A percentile compares a stretch with the other conserved stretches of the same genome.
These are phyloP conservation scores for Aspergillus versicolor DNA, from an alignment of 2,329 filamentous ascomycete species.

Conservation along the genomic window DNA sequence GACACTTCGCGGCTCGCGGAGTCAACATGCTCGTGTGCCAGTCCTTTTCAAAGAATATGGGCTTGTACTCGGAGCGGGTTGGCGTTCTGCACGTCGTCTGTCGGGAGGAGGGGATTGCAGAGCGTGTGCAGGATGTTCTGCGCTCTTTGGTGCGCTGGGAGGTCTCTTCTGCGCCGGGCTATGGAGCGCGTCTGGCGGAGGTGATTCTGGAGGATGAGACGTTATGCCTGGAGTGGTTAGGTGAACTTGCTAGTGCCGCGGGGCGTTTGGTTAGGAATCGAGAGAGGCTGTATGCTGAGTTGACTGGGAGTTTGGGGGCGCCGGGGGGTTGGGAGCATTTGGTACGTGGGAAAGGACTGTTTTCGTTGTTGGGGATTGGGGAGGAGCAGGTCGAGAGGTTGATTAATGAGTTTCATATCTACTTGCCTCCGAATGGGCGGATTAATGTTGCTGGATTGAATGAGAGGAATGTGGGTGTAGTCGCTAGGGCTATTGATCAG, in stretches of 20 bases:
- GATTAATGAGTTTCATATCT: conserved; percentile 34
- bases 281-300: conserved; percentile 30
- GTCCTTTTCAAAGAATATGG: conserved; percentile 59
- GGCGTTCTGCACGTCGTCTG: conserved; percentile 72
- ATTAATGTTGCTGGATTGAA: conserved; percentile 34
- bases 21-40: conserved; percentile 42
- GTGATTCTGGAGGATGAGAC: conserved; percentile 23
- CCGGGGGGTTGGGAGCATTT: conserved; percentile 34
- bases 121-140: conserved; percentile 10
- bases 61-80: conserved; percentile 85
- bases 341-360: conserved; percentile 42
- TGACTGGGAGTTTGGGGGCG: conserved; percentile 23
- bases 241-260: conserved; percentile 29
- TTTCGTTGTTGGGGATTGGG: conserved; percentile 38
- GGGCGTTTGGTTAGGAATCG: not conserved
- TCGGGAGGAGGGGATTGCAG: not conserved
- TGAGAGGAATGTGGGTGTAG: conserved; percentile 17
- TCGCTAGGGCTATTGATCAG: conserved; percentile 14
- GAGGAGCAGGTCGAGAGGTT: conserved; percentile 31
- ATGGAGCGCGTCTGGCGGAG: conserved; percentile 31
- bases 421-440: conserved; percentile 35
- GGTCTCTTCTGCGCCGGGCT: conserved; percentile 28
- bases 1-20: conserved; percentile 64
- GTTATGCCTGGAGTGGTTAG: conserved; percentile 29
- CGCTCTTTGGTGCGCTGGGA: conserved; percentile 26